Percentiles rank a stretch among this genome's conserved stretches.
Conservation (phyloP, 2,329 filamentous ascomycete genomes). For the Tolypocladium tundrense region DNA sequence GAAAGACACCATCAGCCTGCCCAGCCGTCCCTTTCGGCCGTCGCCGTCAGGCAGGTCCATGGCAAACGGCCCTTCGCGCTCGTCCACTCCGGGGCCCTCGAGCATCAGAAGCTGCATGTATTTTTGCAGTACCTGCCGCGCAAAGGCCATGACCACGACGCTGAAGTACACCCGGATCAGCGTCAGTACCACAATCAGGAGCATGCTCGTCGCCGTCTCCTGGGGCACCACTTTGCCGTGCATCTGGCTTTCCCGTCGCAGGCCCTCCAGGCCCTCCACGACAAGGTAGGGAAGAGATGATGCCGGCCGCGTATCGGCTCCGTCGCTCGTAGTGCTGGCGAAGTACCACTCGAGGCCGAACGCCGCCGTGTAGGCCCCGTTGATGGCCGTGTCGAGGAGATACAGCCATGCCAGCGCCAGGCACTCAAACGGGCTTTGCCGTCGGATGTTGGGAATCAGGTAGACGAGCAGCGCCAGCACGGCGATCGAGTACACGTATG, state of each 20-base stretch:
- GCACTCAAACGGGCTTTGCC: conserved; percentile 67
- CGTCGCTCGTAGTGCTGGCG: conserved; percentile 43
- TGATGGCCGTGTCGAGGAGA: conserved; percentile 70
- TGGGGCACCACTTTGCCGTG: conserved; percentile 32
- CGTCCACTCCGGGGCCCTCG: conserved; percentile 34
- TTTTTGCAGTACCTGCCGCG: conserved; percentile 63
- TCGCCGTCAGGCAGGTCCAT: conserved; percentile 60
- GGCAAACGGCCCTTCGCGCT: conserved; percentile 57
- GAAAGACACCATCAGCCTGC: conserved; percentile 66
- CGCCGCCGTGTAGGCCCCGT: conserved; percentile 68
- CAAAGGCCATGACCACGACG: conserved; percentile 73
- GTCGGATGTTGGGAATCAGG: conserved; percentile 71
- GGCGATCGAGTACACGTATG: conserved; percentile 79
- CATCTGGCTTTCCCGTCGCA: conserved; percentile 21
- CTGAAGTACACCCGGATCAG: conserved; percentile 73
- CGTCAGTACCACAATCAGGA: conserved; percentile 64
- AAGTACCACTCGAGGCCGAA: conserved; percentile 86
- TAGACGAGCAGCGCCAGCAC: conserved; percentile 58
- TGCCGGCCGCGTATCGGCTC: conserved; percentile 10
- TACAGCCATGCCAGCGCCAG: conserved; percentile 80
- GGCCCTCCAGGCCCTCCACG: conserved; percentile 20
- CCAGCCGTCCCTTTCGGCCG: conserved; percentile 69
- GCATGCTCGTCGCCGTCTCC: conserved; percentile 64
- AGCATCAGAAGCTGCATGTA: conserved; percentile 41
- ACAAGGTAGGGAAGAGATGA: conserved; percentile 14